phyloP scores from a whole-genome alignment of 768 basidiomycete genomes.

The Fistulinella prunicolor region DNA sequence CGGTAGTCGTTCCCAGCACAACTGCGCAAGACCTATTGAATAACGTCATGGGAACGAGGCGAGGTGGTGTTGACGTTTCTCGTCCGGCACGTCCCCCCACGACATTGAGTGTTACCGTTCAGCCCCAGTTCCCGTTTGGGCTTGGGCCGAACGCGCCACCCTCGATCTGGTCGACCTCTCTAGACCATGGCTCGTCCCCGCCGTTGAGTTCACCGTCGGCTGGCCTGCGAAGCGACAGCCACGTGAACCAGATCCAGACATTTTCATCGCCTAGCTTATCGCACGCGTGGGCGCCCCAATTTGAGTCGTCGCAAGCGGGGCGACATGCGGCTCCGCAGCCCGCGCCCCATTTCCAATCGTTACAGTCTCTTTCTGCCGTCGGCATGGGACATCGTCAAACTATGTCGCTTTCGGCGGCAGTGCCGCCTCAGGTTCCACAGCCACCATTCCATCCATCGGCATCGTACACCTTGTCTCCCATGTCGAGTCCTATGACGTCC shows the following conservation, averaged over 20 bases:
- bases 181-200: slow-evolving; percentile 40
- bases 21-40: slow-evolving; percentile 71
- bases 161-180: slow-evolving; percentile 67
- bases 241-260: slow-evolving; percentile 3
- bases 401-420: slow-evolving; percentile 10
- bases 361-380: slow-evolving; percentile 9
- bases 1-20: slow-evolving; percentile 32
- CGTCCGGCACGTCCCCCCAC: slow-evolving; percentile 11
- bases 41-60: slow-evolving; percentile 32
- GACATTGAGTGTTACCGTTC: slow-evolving; percentile 28
- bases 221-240: slow-evolving; percentile 14
- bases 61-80: slow-evolving; percentile 13
- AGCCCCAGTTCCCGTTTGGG: slow-evolving; percentile 51
- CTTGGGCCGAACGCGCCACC: slow-evolving; percentile 46
- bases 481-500: slow-evolving; percentile 4
- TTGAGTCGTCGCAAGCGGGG: slow-evolving; percentile 21
- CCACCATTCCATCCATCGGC: slow-evolving; percentile 4
- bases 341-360: slow-evolving; percentile 11
- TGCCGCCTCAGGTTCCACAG: slow-evolving; percentile 18
- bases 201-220: slow-evolving; percentile 10
- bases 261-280: slow-evolving; percentile 13
- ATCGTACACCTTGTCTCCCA: slow-evolving; percentile 5
- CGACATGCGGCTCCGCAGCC: slow-evolving; percentile 8
- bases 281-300: slow-evolving; percentile 23
- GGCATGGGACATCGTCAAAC: slow-evolving; percentile 16